Percentiles rank a stretch among this genome's conserved stretches.
These are phyloP conservation scores for Dunaliella primolecta DNA, from an alignment of 139 green algal species.

Conservation along the genomic window DNA sequence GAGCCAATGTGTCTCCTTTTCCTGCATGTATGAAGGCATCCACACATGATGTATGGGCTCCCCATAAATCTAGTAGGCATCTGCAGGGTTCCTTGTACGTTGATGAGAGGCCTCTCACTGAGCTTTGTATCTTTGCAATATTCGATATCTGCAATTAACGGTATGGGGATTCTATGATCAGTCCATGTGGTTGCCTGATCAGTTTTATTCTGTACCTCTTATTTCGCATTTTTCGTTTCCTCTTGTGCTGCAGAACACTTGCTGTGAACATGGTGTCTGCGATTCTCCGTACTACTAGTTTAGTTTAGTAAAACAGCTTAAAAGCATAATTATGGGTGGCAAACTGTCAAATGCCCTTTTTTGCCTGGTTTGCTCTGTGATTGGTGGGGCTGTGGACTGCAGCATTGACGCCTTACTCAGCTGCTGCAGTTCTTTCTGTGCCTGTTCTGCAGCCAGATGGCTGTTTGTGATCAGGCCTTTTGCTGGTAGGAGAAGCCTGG, in stretches of 20 bases:
- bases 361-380: not conserved
- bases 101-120: not conserved
- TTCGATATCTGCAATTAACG: not conserved
- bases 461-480: too few species aligned
- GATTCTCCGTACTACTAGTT: not conserved
- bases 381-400: too few species aligned
- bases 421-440: too few species aligned
- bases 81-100: not conserved
- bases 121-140: not conserved
- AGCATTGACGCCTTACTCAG: too few species aligned
- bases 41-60: too few species aligned
- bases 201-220: not conserved
- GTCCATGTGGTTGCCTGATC: not conserved
- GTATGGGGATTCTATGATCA: not conserved
- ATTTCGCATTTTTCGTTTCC: not conserved
- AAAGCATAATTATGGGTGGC: not conserved
- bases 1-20: too few species aligned
- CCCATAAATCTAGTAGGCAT: too few species aligned
- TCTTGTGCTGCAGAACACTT: not conserved
- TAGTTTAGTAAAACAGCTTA: not conserved
- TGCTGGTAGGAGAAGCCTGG: too few species aligned
- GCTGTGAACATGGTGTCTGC: not conserved
- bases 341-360: not conserved
- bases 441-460: too few species aligned
- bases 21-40: too few species aligned